Percentiles rank a stretch among this genome's conserved stretches.
Conservation (phyloP, 345 rosid genomes). For the Brassica juncea region DNA sequence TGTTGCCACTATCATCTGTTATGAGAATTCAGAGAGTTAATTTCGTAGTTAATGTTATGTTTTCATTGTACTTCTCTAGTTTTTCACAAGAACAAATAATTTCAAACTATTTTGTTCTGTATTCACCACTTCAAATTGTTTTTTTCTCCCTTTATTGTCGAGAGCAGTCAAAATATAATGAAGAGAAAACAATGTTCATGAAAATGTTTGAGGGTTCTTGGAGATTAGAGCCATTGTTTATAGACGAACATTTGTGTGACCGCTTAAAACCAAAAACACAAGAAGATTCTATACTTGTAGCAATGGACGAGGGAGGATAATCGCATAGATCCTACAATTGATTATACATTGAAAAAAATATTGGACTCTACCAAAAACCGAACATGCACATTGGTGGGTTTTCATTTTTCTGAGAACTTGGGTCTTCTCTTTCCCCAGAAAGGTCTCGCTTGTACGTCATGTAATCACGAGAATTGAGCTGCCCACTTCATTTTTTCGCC, state of each 20-base stretch:
- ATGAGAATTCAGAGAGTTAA: neutral
- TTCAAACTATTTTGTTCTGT: neutral
- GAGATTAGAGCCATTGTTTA: conserved; percentile 71
- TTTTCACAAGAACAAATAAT: neutral
- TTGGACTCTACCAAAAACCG: no score
- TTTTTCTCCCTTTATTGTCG: neutral
- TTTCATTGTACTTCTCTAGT: no score
- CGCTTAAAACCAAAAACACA: conserved; percentile 54
- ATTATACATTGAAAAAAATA: no score
- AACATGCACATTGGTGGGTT: no score
- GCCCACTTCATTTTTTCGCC: neutral
- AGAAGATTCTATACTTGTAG: conserved; percentile 66
- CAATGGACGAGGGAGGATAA: conserved; percentile 67
- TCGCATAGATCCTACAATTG: no score
- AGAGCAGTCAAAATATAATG: conserved; percentile 76
- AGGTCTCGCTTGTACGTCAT: neutral
- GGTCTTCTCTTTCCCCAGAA: neutral
- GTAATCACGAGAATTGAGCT: neutral
- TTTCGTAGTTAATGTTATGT: neutral
- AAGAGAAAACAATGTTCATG: conserved; percentile 78
- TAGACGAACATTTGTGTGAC: conserved; percentile 68
- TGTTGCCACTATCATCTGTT: neutral
- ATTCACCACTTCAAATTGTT: neutral
- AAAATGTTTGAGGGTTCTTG: conserved; percentile 82
- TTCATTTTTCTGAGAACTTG: no score